Conservation (phyloP, 116 monocot species). For the Posidonia oceanica region DNA sequence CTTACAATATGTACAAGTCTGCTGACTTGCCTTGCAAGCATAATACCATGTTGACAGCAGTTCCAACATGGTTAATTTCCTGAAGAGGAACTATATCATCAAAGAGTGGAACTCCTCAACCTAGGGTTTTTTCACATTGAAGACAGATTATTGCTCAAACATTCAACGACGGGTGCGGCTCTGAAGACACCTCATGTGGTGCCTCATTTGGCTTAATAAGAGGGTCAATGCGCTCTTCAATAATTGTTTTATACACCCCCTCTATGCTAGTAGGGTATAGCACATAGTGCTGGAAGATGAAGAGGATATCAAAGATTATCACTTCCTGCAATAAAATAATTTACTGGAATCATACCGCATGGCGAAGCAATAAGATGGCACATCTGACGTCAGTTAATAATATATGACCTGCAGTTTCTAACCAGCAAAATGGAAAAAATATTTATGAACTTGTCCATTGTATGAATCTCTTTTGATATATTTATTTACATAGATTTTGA, state of each 20-base stretch:
- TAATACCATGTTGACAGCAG: too few species aligned
- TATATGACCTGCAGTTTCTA: neutral
- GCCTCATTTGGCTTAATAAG: constrained; percentile 30
- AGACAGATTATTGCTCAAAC: constrained; percentile 19
- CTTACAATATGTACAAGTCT: too few species aligned
- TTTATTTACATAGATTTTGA: too few species aligned
- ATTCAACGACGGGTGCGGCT: constrained; percentile 17
- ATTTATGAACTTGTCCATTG: too few species aligned
- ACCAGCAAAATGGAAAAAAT: neutral
- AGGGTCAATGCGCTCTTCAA: constrained; percentile 25
- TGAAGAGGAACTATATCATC: too few species aligned
- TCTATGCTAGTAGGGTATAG: constrained; percentile 42
- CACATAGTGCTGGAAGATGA: constrained; percentile 84
- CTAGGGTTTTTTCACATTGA: too few species aligned
- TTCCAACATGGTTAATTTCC: too few species aligned
- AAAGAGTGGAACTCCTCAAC: too few species aligned
- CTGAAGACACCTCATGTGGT: constrained; percentile 20
- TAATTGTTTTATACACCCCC: constrained; percentile 11
- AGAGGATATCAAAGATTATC: constrained; percentile 70
- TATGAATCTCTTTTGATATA: too few species aligned
- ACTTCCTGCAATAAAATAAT: constrained; percentile 52
- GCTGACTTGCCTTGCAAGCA: too few species aligned
- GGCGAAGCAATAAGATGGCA: neutral
- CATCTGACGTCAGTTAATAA: too few species aligned
- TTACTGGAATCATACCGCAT: neutral